Evolutionary conservation across 169 alveolate genomes (phyloP).

Genomic region (Plasmodium cynomolgi): DNA sequence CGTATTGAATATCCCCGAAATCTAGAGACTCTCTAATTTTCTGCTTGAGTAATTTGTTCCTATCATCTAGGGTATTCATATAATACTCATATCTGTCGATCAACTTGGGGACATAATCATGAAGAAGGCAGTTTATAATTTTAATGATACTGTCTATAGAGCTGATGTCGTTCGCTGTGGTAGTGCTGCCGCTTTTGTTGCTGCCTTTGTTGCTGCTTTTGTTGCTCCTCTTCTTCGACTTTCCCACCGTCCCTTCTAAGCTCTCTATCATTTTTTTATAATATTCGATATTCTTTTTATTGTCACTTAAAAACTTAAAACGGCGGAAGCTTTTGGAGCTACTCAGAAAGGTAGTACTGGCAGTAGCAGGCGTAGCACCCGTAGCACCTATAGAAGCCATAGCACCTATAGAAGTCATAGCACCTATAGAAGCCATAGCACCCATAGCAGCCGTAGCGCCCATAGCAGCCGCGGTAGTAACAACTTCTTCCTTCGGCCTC

Average conservation of each 20-base stretch:
- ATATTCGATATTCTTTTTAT: slow-evolving; percentile 27
- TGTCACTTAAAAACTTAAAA: slow-evolving; percentile 43
- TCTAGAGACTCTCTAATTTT: slow-evolving; percentile 62
- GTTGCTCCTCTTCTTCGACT: slow-evolving; percentile 5
- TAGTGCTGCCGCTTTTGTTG: neutral
- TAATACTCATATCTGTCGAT: slow-evolving; percentile 71
- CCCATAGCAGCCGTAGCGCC: neutral
- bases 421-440: neutral
- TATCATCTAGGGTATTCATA: slow-evolving; percentile 59
- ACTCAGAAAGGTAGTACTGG: neutral
- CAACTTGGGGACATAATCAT: slow-evolving; percentile 64
- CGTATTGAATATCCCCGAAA: slow-evolving; percentile 65
- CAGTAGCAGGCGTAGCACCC: neutral
- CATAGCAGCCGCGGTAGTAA: neutral
- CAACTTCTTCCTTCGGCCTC: slow-evolving; percentile 5
- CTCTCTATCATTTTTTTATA: slow-evolving; percentile 42
- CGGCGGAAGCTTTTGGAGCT: slow-evolving; percentile 37
- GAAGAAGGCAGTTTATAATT: slow-evolving; percentile 64
- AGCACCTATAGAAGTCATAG: neutral
- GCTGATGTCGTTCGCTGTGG: neutral
- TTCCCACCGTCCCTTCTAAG: slow-evolving; percentile 43
- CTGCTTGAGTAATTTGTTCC: slow-evolving; percentile 43
- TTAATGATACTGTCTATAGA: slow-evolving; percentile 53
- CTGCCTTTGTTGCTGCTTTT: neutral
- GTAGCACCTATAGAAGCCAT: neutral